phyloP scores from a whole-genome alignment of 2,329 filamentous ascomycete species.

The Penicillium corylophilum region DNA sequence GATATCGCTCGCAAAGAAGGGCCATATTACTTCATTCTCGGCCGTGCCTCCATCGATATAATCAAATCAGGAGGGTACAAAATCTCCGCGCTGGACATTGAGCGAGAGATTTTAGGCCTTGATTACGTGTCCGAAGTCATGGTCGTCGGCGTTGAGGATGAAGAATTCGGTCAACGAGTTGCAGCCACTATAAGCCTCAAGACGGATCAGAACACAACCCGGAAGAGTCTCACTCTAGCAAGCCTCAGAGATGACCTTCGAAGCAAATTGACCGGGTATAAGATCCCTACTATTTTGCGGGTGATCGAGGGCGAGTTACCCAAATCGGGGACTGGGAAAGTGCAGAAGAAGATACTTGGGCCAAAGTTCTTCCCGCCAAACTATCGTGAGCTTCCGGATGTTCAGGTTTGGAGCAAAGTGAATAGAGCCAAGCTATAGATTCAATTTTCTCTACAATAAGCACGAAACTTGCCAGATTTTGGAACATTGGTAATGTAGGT shows the following conservation, averaged over 20 bases:
- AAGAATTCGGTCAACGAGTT: slow-evolving; percentile 56
- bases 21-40: slow-evolving; percentile 52
- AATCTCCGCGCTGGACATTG: slow-evolving; percentile 56
- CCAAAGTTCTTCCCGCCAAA: slow-evolving; percentile 35
- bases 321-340: slow-evolving; percentile 78
- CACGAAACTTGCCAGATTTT: too few species aligned
- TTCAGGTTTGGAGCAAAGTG: slow-evolving; percentile 31
- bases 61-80: slow-evolving; percentile 59
- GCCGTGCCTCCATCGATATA: slow-evolving; percentile 54
- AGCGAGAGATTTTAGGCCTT: slow-evolving; percentile 53
- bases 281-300: slow-evolving; percentile 84
- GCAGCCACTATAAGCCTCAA: slow-evolving; percentile 48
- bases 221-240: slow-evolving; percentile 28
- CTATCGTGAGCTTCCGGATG: slow-evolving; percentile 25
- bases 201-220: slow-evolving; percentile 15
- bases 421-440: slow-evolving; percentile 15
- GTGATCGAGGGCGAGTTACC: slow-evolving; percentile 61
- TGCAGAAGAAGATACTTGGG: slow-evolving; percentile 40
- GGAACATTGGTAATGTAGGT: too few species aligned
- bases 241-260: slow-evolving; percentile 40
- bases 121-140: slow-evolving; percentile 54
- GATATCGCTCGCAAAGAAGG: slow-evolving; percentile 39
- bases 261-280: slow-evolving; percentile 69
- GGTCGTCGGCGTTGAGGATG: slow-evolving; percentile 54
- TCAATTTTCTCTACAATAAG: neutral